Percentiles rank a stretch among this genome's conserved stretches.
These are phyloP conservation scores for Hypoxylon fragiforme DNA, from an alignment of 495 filamentous ascomycete species.

Conservation along the genomic window DNA sequence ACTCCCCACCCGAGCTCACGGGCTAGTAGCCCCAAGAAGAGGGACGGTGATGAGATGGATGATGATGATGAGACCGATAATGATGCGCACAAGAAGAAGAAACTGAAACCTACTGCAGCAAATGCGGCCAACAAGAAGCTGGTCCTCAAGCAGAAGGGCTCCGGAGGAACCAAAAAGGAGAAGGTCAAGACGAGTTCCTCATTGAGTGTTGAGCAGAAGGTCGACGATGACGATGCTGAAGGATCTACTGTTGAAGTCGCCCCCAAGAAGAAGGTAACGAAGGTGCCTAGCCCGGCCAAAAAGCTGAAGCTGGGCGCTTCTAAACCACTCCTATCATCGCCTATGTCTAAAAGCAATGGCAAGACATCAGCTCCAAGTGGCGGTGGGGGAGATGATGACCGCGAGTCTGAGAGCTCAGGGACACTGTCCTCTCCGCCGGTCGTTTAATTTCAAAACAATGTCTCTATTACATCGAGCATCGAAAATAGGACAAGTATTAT, in stretches of 20 bases:
- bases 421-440: conserved; percentile 54
- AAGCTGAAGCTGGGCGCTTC: conserved; percentile 47
- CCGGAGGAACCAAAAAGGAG: conserved; percentile 46
- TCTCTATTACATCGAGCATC: not conserved
- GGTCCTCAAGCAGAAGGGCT: conserved; percentile 51
- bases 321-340: conserved; percentile 44
- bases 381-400: conserved; percentile 42
- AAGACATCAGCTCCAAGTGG: conserved; percentile 32
- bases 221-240: conserved; percentile 41
- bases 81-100: conserved; percentile 55
- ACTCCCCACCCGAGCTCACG: conserved; percentile 59
- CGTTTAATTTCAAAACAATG: conserved; percentile 20
- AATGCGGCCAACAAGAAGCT: conserved; percentile 49
- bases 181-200: conserved; percentile 48
- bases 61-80: conserved; percentile 56
- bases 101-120: conserved; percentile 47
- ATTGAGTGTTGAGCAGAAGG: conserved; percentile 47
- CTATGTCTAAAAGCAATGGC: conserved; percentile 42
- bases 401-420: conserved; percentile 54
- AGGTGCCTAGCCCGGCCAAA: conserved; percentile 48
- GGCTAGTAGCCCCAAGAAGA: conserved; percentile 53
- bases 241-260: conserved; percentile 48
- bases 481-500: no score
- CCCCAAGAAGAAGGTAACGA: conserved; percentile 48
- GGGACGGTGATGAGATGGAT: conserved; percentile 52